Evolutionary conservation across 2,329 filamentous ascomycete genomes (phyloP).

Genomic region (Kalmusia sp.): DNA sequence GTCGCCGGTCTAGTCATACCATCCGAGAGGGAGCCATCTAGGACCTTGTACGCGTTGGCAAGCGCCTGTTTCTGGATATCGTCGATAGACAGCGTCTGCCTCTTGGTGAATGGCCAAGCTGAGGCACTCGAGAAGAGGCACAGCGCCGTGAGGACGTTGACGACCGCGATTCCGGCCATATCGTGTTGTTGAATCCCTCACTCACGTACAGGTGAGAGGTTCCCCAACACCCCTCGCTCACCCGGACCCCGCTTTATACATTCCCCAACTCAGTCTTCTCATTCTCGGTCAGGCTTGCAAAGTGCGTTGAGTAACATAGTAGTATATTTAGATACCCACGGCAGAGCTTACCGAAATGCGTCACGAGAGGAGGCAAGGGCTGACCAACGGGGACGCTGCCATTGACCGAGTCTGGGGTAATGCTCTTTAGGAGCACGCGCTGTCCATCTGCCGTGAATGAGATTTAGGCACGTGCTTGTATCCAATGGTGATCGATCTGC

Average conservation of each 20-base stretch:
- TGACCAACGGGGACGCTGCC: neutral
- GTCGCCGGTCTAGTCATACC: conserved; percentile 28
- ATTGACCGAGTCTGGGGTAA: neutral
- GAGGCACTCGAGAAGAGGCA: conserved; percentile 26
- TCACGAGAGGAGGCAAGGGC: neutral
- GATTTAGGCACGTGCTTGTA: neutral
- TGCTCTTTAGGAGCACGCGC: neutral
- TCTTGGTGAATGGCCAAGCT: conserved; percentile 26
- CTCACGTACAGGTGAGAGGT: neutral
- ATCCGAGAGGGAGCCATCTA: conserved; percentile 37
- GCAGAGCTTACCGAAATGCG: neutral
- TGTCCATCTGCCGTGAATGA: conserved; percentile 1
- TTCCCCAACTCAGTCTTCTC: neutral
- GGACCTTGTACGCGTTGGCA: conserved; percentile 34
- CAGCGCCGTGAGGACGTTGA: conserved; percentile 31
- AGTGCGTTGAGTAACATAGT: neutral
- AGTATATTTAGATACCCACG: neutral
- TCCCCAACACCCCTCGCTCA: neutral
- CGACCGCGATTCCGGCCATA: conserved; percentile 29
- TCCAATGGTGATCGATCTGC: neutral
- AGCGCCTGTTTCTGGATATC: conserved; percentile 35
- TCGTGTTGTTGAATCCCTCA: neutral
- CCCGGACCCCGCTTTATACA: neutral
- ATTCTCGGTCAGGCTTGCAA: neutral
- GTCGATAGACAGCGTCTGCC: conserved; percentile 30